phyloP scores from a whole-genome alignment of 345 rosid species.

The Garcia nutans region DNA sequence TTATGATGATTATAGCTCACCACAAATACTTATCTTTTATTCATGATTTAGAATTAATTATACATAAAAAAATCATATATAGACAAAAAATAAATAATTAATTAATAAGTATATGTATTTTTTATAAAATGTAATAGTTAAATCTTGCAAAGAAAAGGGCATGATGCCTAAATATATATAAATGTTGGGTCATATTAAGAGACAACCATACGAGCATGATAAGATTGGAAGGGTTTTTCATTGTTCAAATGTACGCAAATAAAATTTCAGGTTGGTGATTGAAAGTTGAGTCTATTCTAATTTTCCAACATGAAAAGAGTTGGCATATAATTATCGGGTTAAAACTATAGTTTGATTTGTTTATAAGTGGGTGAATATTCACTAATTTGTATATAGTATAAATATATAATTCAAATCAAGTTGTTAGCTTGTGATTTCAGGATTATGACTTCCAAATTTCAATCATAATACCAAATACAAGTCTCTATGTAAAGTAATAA shows the following conservation, averaged over 20 bases:
- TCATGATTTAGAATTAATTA: too few species aligned
- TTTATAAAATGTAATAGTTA: not conserved
- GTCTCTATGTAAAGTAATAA: too few species aligned
- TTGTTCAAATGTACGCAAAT: not conserved
- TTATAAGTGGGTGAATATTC: not conserved
- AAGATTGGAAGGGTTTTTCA: not conserved
- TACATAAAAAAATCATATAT: too few species aligned
- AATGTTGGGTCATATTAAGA: conserved; percentile 6
- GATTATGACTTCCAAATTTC: not conserved
- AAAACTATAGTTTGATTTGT: not conserved
- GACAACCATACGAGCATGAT: conserved; percentile 13
- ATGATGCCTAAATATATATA: not conserved
- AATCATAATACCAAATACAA: too few species aligned
- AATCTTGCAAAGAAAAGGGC: conserved; percentile 16
- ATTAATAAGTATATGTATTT: too few species aligned
- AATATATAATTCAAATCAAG: not conserved
- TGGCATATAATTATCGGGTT: conserved; percentile 7
- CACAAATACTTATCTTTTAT: too few species aligned
- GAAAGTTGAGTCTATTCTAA: not conserved
- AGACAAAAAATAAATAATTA: too few species aligned
- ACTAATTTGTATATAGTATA: too few species aligned
- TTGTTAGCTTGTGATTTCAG: conserved; percentile 10
- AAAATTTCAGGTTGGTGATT: not conserved
- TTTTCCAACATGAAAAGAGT: not conserved
- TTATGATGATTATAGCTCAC: too few species aligned